Evolutionary conservation across 208 protist species (phyloP).

Genomic region (Wallacemonas collosoma): DNA sequence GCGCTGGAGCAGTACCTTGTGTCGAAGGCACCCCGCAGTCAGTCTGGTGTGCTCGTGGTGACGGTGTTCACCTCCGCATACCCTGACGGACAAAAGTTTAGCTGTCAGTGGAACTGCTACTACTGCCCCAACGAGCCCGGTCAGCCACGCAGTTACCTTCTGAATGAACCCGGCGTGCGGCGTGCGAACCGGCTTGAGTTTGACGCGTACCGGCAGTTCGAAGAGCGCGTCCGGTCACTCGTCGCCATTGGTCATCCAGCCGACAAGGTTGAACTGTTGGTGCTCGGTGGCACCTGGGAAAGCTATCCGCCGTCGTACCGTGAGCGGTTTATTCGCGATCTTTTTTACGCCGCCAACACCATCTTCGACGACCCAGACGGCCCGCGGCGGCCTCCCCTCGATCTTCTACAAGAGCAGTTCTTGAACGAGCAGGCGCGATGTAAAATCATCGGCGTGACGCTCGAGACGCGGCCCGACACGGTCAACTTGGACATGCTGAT

Average conservation of each 20-base stretch:
- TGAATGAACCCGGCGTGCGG: conserved; percentile 90
- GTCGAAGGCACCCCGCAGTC: conserved; percentile 84
- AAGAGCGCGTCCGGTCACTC: conserved; percentile 78
- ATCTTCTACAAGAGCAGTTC: conserved; percentile 83
- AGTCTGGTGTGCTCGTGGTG: conserved; percentile 91
- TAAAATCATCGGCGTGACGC: conserved; percentile 99
- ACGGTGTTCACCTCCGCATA: conserved; percentile 92
- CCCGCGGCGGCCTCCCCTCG: conserved; percentile 50
- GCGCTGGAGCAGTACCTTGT: conserved; percentile 72
- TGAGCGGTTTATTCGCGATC: conserved; percentile 81
- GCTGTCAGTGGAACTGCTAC: conserved; percentile 94
- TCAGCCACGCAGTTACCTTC: conserved; percentile 90
- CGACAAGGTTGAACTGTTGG: conserved; percentile 98
- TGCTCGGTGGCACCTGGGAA: conserved; percentile 99
- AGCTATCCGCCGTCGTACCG: conserved; percentile 95
- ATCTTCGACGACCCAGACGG: conserved; percentile 47
- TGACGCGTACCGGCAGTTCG: conserved; percentile 81
- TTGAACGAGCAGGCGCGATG: conserved; percentile 92
- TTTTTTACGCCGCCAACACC: conserved; percentile 92
- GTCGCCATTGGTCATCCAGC: conserved; percentile 87
- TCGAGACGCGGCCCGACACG: conserved; percentile 99
- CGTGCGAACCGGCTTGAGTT: conserved; percentile 86
- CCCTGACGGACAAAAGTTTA: conserved; percentile 84
- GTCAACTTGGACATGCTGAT: conserved; percentile 93
- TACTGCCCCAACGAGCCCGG: conserved; percentile 93